Evolutionary conservation across 2,329 filamentous ascomycete species (phyloP).

Genomic region (Ceratocystis variospora): DNA sequence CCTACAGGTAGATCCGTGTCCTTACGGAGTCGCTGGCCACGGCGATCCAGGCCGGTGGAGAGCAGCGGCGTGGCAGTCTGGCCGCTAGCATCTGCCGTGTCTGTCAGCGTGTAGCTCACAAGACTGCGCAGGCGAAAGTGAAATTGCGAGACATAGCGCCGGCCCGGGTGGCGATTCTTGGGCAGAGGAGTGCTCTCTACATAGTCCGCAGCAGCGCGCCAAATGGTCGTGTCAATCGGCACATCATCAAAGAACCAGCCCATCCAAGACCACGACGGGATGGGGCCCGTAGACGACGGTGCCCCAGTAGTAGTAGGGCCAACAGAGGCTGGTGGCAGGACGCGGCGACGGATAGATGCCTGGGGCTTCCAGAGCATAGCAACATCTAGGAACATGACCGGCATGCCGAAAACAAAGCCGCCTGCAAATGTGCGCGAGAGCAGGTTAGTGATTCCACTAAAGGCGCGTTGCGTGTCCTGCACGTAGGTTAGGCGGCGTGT

Average conservation of each 20-base stretch:
- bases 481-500: slow-evolving; percentile 29
- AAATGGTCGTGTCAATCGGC: slow-evolving; percentile 31
- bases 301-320: slow-evolving; percentile 18
- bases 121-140: slow-evolving; percentile 30
- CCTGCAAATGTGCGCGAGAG: slow-evolving; percentile 31
- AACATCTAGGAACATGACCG: slow-evolving; percentile 33
- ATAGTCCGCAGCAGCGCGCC: slow-evolving; percentile 33
- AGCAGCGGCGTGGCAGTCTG: slow-evolving; percentile 25
- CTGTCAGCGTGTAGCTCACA: slow-evolving; percentile 30
- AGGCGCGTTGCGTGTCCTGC: slow-evolving; percentile 32
- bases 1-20: slow-evolving; percentile 28
- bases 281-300: slow-evolving; percentile 25
- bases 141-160: slow-evolving; percentile 28
- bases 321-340: slow-evolving; percentile 15
- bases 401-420: slow-evolving; percentile 35
- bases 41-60: slow-evolving; percentile 29
- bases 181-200: slow-evolving; percentile 28
- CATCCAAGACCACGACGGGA: slow-evolving; percentile 37
- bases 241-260: slow-evolving; percentile 36
- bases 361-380: slow-evolving; percentile 34
- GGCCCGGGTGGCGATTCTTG: slow-evolving; percentile 25
- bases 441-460: slow-evolving; percentile 32
- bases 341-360: slow-evolving; percentile 29
- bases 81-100: slow-evolving; percentile 24
- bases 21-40: slow-evolving; percentile 28